Conservation (phyloP, 208 protist genomes). For the Trypanosoma cruzi region DNA sequence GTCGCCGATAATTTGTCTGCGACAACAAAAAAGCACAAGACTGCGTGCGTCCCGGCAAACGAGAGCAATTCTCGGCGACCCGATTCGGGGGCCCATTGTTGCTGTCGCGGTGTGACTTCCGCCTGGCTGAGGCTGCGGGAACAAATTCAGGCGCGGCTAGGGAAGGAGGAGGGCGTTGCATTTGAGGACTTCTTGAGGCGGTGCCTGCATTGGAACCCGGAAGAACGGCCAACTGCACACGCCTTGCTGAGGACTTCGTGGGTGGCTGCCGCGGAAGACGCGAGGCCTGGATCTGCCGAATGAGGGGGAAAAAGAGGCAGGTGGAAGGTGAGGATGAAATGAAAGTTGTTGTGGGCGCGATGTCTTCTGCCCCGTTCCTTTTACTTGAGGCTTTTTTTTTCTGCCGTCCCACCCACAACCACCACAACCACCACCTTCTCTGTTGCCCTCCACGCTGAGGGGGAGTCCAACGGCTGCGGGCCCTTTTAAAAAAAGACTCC, state of each 20-base stretch:
- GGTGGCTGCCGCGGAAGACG: conserved; percentile 25
- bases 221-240: conserved; percentile 34
- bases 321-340: not conserved
- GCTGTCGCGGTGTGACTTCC: conserved; percentile 34
- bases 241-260: conserved; percentile 40
- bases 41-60: not conserved
- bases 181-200: conserved; percentile 47
- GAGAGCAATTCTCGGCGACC: conserved; percentile 4
- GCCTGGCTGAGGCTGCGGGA: conserved; percentile 40
- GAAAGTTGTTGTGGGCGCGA: no score
- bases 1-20: not conserved
- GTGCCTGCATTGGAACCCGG: conserved; percentile 63
- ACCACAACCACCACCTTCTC: no score
- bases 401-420: no score
- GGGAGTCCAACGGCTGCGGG: no score
- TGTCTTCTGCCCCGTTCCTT: no score
- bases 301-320: not conserved
- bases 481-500: no score
- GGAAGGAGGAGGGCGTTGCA: conserved; percentile 30
- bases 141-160: conserved; percentile 34
- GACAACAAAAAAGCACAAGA: not conserved
- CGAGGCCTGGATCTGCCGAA: not conserved
- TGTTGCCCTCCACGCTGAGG: no score
- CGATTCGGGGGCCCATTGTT: conserved; percentile 17
- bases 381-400: no score